Conservation (phyloP, 768 basidiomycete genomes). For the Suillus alpinus region DNA sequence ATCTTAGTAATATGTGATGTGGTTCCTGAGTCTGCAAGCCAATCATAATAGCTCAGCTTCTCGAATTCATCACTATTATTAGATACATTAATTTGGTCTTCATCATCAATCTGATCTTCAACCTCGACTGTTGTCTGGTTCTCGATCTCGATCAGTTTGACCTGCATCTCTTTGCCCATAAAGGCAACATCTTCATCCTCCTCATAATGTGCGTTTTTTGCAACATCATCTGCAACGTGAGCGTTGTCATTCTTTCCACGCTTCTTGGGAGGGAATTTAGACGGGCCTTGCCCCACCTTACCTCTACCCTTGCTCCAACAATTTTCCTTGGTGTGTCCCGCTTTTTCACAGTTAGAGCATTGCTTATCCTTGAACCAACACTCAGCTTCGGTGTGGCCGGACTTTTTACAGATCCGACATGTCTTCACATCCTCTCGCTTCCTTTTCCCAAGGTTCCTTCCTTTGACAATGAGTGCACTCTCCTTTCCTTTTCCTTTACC, state of each 20-base stretch:
- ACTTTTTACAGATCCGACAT: neutral
- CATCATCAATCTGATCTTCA: too few relatives aligned
- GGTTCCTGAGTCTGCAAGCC: conserved; percentile 5
- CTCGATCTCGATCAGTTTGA: too few relatives aligned
- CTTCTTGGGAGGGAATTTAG: too few relatives aligned
- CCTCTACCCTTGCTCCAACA: too few relatives aligned
- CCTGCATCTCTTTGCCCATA: too few relatives aligned
- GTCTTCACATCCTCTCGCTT: neutral
- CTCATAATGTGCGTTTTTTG: too few relatives aligned
- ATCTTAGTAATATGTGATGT: conserved; percentile 5
- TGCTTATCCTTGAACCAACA: conserved; percentile 7
- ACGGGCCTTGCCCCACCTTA: neutral
- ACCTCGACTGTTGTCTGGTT: too few relatives aligned
- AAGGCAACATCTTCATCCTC: too few relatives aligned
- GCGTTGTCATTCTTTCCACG: too few relatives aligned
- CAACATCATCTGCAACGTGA: too few relatives aligned
- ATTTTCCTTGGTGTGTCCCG: neutral
- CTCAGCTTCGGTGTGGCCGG: neutral
- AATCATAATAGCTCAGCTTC: conserved; percentile 1
- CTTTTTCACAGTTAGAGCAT: conserved; percentile 1
- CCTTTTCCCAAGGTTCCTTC: neutral
- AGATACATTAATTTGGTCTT: too few relatives aligned
- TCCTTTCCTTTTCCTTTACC: neutral
- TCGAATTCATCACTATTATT: neutral
- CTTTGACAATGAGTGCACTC: neutral